phyloP scores from a whole-genome alignment of 768 basidiomycete genomes.

The Fistulinella prunicolor region DNA sequence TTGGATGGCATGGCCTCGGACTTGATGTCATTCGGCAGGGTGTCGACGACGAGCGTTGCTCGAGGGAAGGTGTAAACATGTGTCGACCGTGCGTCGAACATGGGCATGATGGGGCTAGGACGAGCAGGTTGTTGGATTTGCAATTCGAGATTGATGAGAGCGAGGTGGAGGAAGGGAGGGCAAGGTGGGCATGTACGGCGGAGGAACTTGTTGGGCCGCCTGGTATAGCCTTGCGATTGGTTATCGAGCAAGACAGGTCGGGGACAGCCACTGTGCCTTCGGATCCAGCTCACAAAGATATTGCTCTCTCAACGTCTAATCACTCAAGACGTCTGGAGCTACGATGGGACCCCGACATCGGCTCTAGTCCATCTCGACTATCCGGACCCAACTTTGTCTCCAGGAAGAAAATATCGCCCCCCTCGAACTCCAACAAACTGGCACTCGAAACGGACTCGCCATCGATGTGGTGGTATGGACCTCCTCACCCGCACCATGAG shows the following conservation, averaged over 20 bases:
- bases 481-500: conserved; percentile 7
- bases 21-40: conserved; percentile 4
- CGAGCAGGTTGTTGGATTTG: too few relatives aligned
- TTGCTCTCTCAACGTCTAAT: too few relatives aligned
- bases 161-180: conserved; percentile 24
- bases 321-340: not conserved
- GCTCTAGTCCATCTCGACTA: not conserved
- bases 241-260: too few relatives aligned
- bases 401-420: not conserved
- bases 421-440: conserved; percentile 5
- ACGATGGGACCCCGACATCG: conserved; percentile 17
- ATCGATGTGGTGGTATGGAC: conserved; percentile 8
- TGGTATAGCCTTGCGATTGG: conserved; percentile 9
- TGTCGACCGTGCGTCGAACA: too few relatives aligned
- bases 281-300: too few relatives aligned
- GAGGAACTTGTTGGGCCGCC: conserved; percentile 23
- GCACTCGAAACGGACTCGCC: conserved; percentile 12
- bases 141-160: conserved; percentile 18
- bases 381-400: not conserved
- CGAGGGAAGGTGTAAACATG: too few relatives aligned
- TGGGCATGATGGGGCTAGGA: not conserved
- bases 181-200: conserved; percentile 14
- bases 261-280: too few relatives aligned
- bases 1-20: conserved; percentile 27
- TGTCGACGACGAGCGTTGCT: not conserved